Evolutionary conservation across 805 yeast species (phyloP).

Genomic region (Candida ipomoeae): DNA sequence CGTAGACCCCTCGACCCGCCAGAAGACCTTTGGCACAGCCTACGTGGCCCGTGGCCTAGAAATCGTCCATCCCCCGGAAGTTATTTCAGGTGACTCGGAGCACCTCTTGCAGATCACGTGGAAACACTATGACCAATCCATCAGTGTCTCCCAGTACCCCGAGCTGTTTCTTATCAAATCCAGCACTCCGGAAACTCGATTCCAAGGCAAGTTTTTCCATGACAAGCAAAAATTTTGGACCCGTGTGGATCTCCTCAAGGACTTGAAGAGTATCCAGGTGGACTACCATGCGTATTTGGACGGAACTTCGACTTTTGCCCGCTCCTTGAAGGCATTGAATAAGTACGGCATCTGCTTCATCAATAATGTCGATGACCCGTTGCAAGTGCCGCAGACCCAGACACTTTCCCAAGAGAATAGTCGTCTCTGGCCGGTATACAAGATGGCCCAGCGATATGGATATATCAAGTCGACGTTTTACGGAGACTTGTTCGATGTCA

Average conservation of each 20-base stretch:
- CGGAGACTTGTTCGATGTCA: conserved; percentile 68
- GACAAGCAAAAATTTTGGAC: conserved; percentile 40
- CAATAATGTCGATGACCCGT: conserved; percentile 47
- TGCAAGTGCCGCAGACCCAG: conserved; percentile 21
- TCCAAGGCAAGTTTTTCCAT: conserved; percentile 36
- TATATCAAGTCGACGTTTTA: conserved; percentile 68
- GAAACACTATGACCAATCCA: conserved; percentile 24
- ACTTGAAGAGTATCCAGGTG: conserved; percentile 19
- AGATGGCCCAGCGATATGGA: conserved; percentile 52
- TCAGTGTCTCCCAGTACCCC: conserved; percentile 37
- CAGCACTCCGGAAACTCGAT: conserved; percentile 27
- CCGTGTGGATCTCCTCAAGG: conserved; percentile 21
- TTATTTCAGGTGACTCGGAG: conserved; percentile 20
- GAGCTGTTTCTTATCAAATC: conserved; percentile 44
- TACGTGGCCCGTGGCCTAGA: conserved; percentile 32
- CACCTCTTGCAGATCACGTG: conserved; percentile 38
- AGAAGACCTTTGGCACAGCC: conserved; percentile 64
- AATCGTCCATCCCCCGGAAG: conserved; percentile 34
- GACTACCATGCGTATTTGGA: conserved; percentile 39
- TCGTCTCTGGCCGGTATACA: conserved; percentile 34
- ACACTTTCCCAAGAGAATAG: conserved; percentile 41
- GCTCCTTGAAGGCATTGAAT: conserved; percentile 45
- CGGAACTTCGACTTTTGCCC: conserved; percentile 27
- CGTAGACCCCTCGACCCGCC: conserved; percentile 53
- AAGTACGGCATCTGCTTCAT: conserved; percentile 55